Percentiles rank a stretch among this genome's conserved stretches.
Evolutionary conservation across 805 yeast species (phyloP).

Genomic region (Ogataea salicorniae): DNA sequence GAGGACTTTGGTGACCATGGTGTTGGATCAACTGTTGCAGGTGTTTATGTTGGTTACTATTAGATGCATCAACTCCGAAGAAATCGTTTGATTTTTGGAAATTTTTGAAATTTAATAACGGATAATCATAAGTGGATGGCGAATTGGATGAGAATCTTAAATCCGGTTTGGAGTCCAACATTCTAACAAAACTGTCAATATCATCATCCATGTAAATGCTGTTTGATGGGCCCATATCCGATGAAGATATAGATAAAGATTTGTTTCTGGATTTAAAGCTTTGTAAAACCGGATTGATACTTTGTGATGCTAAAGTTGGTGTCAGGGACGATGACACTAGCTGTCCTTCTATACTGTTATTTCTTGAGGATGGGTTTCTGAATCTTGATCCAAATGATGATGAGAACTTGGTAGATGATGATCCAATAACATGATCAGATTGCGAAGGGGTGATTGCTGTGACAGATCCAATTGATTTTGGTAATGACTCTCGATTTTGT

Average conservation of each 20-base stretch:
- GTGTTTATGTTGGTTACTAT: not conserved
- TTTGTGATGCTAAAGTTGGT: constrained; percentile 2
- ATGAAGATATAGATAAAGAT: constrained; percentile 19
- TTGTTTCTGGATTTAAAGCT: constrained; percentile 21
- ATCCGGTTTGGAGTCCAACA: constrained; percentile 34
- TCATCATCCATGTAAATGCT: constrained; percentile 30
- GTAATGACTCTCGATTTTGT: constrained; percentile 32
- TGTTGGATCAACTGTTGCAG: not conserved
- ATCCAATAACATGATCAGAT: constrained; percentile 9
- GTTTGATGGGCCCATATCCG: constrained; percentile 23
- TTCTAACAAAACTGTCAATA: constrained; percentile 30
- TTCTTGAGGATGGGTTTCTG: constrained; percentile 22
- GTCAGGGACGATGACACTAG: constrained; percentile 10
- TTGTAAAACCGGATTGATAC: constrained; percentile 19
- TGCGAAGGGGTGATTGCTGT: not conserved
- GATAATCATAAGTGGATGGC: constrained; percentile 24
- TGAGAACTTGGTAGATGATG: constrained; percentile 52
- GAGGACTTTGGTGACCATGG: not conserved
- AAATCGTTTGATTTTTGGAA: constrained; percentile 25
- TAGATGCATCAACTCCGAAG: constrained; percentile 10
- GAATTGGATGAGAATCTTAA: constrained; percentile 27
- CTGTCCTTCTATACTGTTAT: constrained; percentile 28
- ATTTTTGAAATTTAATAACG: constrained; percentile 24
- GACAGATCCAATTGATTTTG: constrained; percentile 38
- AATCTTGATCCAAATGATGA: constrained; percentile 67